These are phyloP conservation scores for Cicer bijugum DNA, from an alignment of 306 rosid species.

Conservation along the genomic window DNA sequence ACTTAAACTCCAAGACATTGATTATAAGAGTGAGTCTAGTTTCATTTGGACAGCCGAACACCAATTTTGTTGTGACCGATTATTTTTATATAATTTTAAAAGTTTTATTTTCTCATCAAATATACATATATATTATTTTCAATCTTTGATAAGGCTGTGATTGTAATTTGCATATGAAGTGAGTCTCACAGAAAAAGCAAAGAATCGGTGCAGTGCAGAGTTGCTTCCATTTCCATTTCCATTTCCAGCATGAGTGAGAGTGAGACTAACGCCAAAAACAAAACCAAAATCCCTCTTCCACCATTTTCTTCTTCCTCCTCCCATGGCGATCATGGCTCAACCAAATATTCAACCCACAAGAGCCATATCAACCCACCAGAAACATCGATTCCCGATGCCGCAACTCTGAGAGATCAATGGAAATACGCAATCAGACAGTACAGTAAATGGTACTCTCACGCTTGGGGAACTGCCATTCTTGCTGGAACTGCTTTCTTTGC, in stretches of 20 bases:
- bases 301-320: conserved; percentile 44
- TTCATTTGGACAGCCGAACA: no score
- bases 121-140: no score
- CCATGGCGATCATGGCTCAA: conserved; percentile 26
- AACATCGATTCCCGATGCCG: conserved; percentile 64
- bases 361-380: conserved; percentile 70
- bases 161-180: not conserved
- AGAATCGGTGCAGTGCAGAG: not conserved
- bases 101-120: no score
- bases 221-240: not conserved
- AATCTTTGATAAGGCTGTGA: no score
- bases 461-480: conserved; percentile 96
- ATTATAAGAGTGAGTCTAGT: no score
- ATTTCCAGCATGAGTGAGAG: conserved; percentile 43
- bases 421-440: conserved; percentile 72
- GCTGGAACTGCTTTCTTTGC: conserved; percentile 92
- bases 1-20: no score
- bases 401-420: conserved; percentile 93
- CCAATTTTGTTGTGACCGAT: no score
- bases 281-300: conserved; percentile 22
- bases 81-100: no score
- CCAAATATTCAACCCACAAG: conserved; percentile 47
- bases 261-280: conserved; percentile 46
- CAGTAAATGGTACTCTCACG: conserved; percentile 84
- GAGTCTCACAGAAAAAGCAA: not conserved